Evolutionary conservation across 2,329 filamentous ascomycete species (phyloP), one percentile per base, ranked within the genome.

Genomic region (Colletotrichum eleusines): DNA sequence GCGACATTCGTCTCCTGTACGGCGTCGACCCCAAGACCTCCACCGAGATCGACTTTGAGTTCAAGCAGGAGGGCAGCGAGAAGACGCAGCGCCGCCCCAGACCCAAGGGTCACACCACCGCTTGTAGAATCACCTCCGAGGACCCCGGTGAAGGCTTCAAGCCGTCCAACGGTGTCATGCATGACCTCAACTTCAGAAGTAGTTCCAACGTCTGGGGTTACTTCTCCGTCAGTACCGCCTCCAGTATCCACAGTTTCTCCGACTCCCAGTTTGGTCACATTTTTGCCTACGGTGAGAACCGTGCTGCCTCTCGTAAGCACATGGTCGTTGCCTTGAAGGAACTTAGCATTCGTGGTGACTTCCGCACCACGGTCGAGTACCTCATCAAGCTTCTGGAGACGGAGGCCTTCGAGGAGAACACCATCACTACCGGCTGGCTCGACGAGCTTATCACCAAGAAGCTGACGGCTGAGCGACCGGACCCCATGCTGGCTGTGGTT

Each of bases 181-280:
- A 98, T 85, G 96, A 99, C 80, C 87, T 99, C 79, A 99, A 99
- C 88, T 99, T 99, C 90, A 90, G 96, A 80, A 97, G 93, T 86
- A 97, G 94, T 81, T 98, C 96, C 74, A 99, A 99, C 76, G 96
- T 98, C 67, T 99, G 96, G 96, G 96, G 96, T 88, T 99, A 99
- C 84, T 99, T 99, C 90, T 99, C 96, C 63, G 96, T 99, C 81
- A 94, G 95, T 85, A 96, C 95, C 12, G 92, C 94, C 66, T 95
- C 95, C 85, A 95, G 95, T 83, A 99, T 99, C 75, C 96, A 99
- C 89, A 98, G 94, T 83, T 99, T 97, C 88, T 98, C 96, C 9
- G 96, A 99, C 85, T 97, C 93, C 78, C 96, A 99, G 80, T 99
- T 99, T 77, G 96, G 96, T 84, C 96, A 99, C 84, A 99, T 99